phyloP scores from a whole-genome alignment of 257 asterid genomes.

The Ligustrum vulgare region DNA sequence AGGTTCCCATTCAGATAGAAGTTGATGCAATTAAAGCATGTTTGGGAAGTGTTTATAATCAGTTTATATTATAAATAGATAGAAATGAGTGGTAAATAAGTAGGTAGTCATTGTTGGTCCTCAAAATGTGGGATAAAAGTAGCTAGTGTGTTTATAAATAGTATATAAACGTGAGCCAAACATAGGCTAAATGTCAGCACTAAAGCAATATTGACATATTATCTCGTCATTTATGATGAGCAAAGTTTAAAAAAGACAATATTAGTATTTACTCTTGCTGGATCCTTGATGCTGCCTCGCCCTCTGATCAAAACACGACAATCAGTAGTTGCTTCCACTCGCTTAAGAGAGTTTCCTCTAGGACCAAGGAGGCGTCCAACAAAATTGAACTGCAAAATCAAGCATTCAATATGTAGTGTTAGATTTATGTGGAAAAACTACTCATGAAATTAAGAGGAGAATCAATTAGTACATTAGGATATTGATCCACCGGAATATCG shows the following conservation, averaged over 20 bases:
- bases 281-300: constrained; percentile 98
- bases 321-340: constrained; percentile 91
- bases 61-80: too few relatives aligned
- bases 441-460: constrained; percentile 21
- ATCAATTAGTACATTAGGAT: constrained; percentile 64
- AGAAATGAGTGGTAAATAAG: too few relatives aligned
- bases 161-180: too few relatives aligned
- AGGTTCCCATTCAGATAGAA: constrained; percentile 16
- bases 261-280: constrained; percentile 57
- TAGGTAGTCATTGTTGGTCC: too few relatives aligned
- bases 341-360: constrained; percentile 96
- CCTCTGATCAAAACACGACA: constrained; percentile 98
- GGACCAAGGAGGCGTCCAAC: constrained; percentile 99
- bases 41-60: too few relatives aligned
- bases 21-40: background rate
- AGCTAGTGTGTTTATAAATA: background rate
- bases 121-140: too few relatives aligned
- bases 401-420: constrained; percentile 15
- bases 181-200: background rate
- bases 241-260: background rate
- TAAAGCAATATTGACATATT: background rate
- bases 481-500: constrained; percentile 90
- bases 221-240: constrained; percentile 5
- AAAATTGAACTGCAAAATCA: constrained; percentile 71
- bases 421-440: constrained; percentile 17